Percentiles rank a stretch among this genome's conserved stretches.
phyloP scores from a whole-genome alignment of 148 eudicot genomes.

The Chenopodium album region DNA sequence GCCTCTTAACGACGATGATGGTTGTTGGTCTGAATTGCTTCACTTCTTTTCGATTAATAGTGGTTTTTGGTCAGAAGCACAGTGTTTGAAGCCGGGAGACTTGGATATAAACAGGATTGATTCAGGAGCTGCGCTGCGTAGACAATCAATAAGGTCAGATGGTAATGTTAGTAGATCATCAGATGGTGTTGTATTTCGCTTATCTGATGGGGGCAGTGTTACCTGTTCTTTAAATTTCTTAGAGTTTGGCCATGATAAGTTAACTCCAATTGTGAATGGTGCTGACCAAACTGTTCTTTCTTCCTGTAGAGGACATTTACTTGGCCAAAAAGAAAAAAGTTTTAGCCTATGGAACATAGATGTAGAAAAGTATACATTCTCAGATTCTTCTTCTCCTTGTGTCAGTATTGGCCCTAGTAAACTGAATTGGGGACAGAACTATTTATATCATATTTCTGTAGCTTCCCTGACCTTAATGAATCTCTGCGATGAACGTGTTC shows the following conservation, averaged over 20 bases:
- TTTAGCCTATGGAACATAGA: conserved; percentile 34
- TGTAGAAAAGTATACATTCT: conserved; percentile 37
- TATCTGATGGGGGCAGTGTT: conserved; percentile 44
- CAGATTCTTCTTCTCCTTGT: conserved; percentile 41
- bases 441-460: conserved; percentile 57
- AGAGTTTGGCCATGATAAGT: conserved; percentile 37
- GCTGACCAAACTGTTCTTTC: conserved; percentile 32
- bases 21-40: conserved; percentile 43
- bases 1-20: conserved; percentile 33
- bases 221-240: conserved; percentile 50
- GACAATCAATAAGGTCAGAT: conserved; percentile 26
- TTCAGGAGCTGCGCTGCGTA: conserved; percentile 31
- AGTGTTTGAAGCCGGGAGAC: conserved; percentile 19
- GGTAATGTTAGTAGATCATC: conserved; percentile 47
- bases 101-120: conserved; percentile 29
- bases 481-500: conserved; percentile 40
- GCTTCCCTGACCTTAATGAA: conserved; percentile 58
- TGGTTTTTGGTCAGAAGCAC: conserved; percentile 40
- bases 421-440: conserved; percentile 75
- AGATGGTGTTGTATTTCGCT: conserved; percentile 35
- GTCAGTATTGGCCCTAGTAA: conserved; percentile 54
- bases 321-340: conserved; percentile 27
- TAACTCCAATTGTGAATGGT: conserved; percentile 22
- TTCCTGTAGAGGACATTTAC: conserved; percentile 43
- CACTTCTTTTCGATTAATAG: conserved; percentile 54